A percentile compares a stretch with the other conserved stretches of the same genome.
Conservation (phyloP, 768 basidiomycete species). For the Kockovaella imperatae region DNA sequence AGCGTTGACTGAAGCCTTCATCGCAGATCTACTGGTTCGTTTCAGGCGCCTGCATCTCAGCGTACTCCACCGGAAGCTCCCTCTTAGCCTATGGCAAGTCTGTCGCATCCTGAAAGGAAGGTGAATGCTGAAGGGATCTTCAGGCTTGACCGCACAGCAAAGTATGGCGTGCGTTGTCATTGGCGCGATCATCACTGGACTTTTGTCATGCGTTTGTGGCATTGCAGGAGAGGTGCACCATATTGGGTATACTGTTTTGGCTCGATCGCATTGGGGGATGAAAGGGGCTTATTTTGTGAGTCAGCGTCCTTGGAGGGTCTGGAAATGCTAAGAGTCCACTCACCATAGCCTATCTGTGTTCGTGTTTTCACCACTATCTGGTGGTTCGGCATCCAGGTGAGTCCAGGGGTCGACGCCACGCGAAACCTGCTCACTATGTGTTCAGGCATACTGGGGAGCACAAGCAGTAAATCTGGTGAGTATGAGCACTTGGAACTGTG, state of each 20-base stretch:
- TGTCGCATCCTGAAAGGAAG: not conserved
- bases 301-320: too few species aligned
- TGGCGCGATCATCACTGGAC: constrained; percentile 19
- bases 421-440: not conserved
- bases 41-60: constrained; percentile 14
- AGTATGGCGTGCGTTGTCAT: constrained; percentile 14
- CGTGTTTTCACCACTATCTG: constrained; percentile 20
- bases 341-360: too few species aligned
- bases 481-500: not conserved
- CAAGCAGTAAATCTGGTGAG: constrained; percentile 16
- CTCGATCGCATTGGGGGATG: constrained; percentile 21
- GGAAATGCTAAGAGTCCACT: too few species aligned
- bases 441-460: constrained; percentile 24
- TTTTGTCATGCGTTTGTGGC: constrained; percentile 17
- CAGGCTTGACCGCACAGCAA: constrained; percentile 17
- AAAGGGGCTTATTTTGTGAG: constrained; percentile 17
- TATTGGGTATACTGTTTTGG: constrained; percentile 22
- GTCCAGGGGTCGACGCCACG: not conserved
- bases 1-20: constrained; percentile 4
- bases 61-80: constrained; percentile 17
- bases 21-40: too few species aligned
- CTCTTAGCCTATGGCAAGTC: constrained; percentile 23
- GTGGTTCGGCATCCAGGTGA: constrained; percentile 15
- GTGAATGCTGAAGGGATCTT: not conserved
- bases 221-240: constrained; percentile 16